Evolutionary conservation across 768 basidiomycete genomes (phyloP), one percentile per base, ranked within the genome.

Genomic region (Boletus sp.): DNA sequence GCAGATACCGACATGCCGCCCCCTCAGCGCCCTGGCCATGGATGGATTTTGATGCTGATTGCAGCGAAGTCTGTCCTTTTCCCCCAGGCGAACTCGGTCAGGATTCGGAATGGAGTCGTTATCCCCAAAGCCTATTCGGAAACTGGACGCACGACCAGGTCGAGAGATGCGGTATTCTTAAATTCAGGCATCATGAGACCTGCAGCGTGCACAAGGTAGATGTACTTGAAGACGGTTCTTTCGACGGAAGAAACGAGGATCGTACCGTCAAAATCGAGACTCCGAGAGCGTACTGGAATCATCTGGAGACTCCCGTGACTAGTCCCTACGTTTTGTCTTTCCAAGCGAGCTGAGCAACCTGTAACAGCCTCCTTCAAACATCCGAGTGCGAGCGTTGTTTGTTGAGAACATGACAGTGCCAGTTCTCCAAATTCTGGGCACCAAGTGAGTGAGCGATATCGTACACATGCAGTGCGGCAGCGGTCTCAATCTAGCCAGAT

Each of bases 371-470:
- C 73, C 75, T n/a, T 19, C 50, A 17, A 62, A 72, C 15, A 67
- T 78, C 21, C 75, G 79, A 21, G 67, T 82, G 5, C 75, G 79
- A 19, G 79, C 76, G 0, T 48, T 83, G 41, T 84, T 83, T 60
- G 70, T 83, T 0, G 79, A 83, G 23, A 73, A 76, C 42, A 64
- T 84, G 54, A 73, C 77, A 0, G 77, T 79, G 5, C 74, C 79
- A 4, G 73, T 81, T 14, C 70, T 84, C 41, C 78, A 80, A 61
- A 81, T 83, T 69, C 70, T 84, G 38, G 83, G 84, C 5, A 76
- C 81, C 39, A 79, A 65, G 84, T 84, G 53, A 58, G 74, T 58
- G 19, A 35, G 47, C 27, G 3, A 10, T 17, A 3, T 30, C n/a
- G 9, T 4, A 46, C 37, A 25, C 7, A 13, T 5, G 25, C 17